Base-by-base conservation (phyloP, 164 flowering plant genomes). In the Berberis vulgaris region DNA sequence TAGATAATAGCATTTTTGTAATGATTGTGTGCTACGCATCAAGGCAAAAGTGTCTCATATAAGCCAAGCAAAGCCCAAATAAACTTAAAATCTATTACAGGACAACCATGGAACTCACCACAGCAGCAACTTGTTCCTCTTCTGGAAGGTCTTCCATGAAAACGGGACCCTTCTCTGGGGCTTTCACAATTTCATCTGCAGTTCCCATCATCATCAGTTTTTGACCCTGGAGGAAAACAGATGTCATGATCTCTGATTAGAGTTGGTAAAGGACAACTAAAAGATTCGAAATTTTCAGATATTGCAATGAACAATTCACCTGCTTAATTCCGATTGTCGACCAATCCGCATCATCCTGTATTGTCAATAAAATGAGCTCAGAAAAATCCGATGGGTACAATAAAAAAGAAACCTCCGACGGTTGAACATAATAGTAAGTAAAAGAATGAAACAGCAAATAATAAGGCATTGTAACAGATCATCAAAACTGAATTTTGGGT, bases 171-270 rank as follows among this genome's bases (percentile, higher is more conserved):
- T 91, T 91, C 77, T 94, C 99, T 63, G 99, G 97, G 59, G 93
- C 91, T 82, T 89, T 88, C 46, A 83, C 84, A 71, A 87, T 78
- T 80, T 94, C 99, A 77, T 86, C 96, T 2, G 91, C 97, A 54
- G 99, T 94, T 72, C 97, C 99, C 97, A 94, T 86, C 99, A 94
- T 94, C 99, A 89, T 91, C 72, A 94, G 77, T 67, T 78, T 91
- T 78, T 91, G 99, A 71, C 99, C 99, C 99, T 94, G 61, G 26
- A 26, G 26, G 26, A 26, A 26, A 26, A 26, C 26, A 26, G 26
- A 26, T 26, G 26, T 26, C 26, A 26, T 26, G 26, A 26, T 26
- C 26, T 26, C 26, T 26, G 26, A 26, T 26, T 26, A 26, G 26
- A 26, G 26, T 26, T 52, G 5, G 7, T 5, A 43, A 62, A 59